Evolutionary conservation across 2,329 filamentous ascomycete species (phyloP).

Genomic region (Claviceps monticola): DNA sequence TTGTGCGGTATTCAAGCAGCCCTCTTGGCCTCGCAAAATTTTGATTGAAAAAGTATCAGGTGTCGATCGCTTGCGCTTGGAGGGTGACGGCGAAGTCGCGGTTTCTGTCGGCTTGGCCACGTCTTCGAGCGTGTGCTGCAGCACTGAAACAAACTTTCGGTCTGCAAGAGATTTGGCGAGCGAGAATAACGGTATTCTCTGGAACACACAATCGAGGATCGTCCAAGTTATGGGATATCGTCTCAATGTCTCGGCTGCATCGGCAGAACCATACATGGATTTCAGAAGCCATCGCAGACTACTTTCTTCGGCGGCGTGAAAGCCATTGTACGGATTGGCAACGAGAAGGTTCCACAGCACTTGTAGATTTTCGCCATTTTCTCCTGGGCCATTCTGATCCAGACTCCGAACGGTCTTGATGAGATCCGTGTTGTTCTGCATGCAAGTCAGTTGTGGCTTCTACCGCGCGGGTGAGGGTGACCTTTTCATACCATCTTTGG

Average conservation of each 20-base stretch:
- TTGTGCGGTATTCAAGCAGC: slow-evolving; percentile 32
- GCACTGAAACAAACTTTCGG: slow-evolving; percentile 49
- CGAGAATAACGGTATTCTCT: slow-evolving; percentile 53
- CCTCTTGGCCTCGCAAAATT: slow-evolving; percentile 23
- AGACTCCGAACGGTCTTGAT: slow-evolving; percentile 40
- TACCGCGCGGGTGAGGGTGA: background rate
- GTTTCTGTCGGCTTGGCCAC: slow-evolving; percentile 23
- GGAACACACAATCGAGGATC: slow-evolving; percentile 46
- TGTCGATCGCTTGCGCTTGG: slow-evolving; percentile 34
- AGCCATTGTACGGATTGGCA: slow-evolving; percentile 25
- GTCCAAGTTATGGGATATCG: slow-evolving; percentile 46
- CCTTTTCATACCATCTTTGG: slow-evolving; percentile 2
- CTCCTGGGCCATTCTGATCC: slow-evolving; percentile 34
- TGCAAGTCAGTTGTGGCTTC: background rate
- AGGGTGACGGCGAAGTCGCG: slow-evolving; percentile 11
- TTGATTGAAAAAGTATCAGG: slow-evolving; percentile 24
- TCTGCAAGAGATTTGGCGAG: slow-evolving; percentile 60
- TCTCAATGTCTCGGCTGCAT: slow-evolving; percentile 36
- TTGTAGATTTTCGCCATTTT: slow-evolving; percentile 32
- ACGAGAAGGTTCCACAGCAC: slow-evolving; percentile 36
- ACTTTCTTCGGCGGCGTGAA: slow-evolving; percentile 41
- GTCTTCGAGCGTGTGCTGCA: slow-evolving; percentile 54
- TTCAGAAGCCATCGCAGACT: slow-evolving; percentile 51
- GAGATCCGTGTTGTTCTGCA: slow-evolving; percentile 24
- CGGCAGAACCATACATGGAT: slow-evolving; percentile 36